Evolutionary conservation across 495 filamentous ascomycete genomes (phyloP), one percentile per base, ranked within the genome.

Genomic region (Alectoria sarmentosa): DNA sequence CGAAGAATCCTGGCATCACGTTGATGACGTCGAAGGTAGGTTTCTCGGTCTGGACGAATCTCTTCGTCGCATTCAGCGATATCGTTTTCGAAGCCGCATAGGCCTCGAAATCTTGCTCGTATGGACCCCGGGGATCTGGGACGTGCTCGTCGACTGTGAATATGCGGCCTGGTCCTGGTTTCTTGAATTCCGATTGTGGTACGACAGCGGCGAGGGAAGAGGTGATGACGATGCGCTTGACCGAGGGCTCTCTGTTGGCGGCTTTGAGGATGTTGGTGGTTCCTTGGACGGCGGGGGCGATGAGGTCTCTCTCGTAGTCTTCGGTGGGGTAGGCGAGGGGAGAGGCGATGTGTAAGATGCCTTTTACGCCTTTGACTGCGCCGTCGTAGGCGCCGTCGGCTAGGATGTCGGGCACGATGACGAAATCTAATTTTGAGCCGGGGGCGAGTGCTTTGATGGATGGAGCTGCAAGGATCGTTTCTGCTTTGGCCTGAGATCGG

Each of bases 341-440:
- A 48, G 80, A 80, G 1, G 83, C 82, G 37, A 81, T 68, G 66
- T 86, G 83, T 63, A 84, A 76, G 62, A 83, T 73, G 64, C 77
- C 77, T 32, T 73, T 77, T 0, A 77, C 79, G 41, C 72, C 80
- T 44, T 79, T 70, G 32, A 81, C 73, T 14, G 77, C 79, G 28
- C 75, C 61, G 60, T 80, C 75, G 67, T 78, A 84, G 17, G 78
- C 79, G 11, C 73, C 75, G 0, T 74, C 65, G 2, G 67, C 70
- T 1, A 75, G 62, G 52, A 84, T 76, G 65, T 84, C 80, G 38
- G 81, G 77, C 3, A 86, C 74, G 26, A 80, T 68, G 42, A 69
- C 60, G 59, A 81, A 80, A 26, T 74, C 71, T 39, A 76, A 60
- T 14, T 54, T 62, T 11, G n/a, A 28, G 32, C 60, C 60, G 23